Percentiles rank a stretch among this genome's conserved stretches.
Conservation (phyloP, 192 early-diverging fungal species). For the Backusella tarrabulga region DNA sequence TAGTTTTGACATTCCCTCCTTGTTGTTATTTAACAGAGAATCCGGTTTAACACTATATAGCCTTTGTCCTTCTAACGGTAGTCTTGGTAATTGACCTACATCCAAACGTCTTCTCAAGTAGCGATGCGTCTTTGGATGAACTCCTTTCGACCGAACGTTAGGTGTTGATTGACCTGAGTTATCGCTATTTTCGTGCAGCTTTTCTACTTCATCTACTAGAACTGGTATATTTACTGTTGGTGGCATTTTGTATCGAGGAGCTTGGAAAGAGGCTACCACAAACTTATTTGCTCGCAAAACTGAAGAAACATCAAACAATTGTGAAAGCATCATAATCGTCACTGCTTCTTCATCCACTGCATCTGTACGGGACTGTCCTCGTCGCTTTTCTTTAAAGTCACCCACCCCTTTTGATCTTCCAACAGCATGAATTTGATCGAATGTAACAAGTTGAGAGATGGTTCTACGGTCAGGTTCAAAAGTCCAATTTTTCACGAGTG, state of each 20-base stretch:
- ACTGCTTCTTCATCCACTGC: background rate
- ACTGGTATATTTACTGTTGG: background rate
- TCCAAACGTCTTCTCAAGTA: background rate
- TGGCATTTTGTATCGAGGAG: constrained; percentile 10
- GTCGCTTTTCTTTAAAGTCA: constrained; percentile 14
- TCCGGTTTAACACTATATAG: constrained; percentile 2
- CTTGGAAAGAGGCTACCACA: constrained; percentile 13
- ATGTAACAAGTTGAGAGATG: constrained; percentile 56
- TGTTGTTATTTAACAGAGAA: constrained; percentile 10
- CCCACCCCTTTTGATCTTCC: constrained; percentile 33
- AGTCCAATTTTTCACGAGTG: constrained; percentile 25
- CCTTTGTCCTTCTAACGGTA: background rate
- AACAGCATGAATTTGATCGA: constrained; percentile 53
- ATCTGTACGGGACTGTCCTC: background rate
- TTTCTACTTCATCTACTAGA: background rate
- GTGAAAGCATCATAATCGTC: constrained; percentile 10
- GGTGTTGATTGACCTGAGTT: constrained; percentile 5
- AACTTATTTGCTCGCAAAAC: constrained; percentile 25
- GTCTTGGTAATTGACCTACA: background rate
- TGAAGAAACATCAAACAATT: constrained; percentile 20
- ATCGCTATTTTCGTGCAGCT: background rate
- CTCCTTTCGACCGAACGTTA: background rate
- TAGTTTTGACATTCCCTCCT: constrained; percentile 12
- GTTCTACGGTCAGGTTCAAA: constrained; percentile 41
- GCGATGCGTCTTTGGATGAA: background rate